These are phyloP conservation scores for Bromus sterilis DNA, from an alignment of 176 grass and related monocot genomes.

Conservation along the genomic window DNA sequence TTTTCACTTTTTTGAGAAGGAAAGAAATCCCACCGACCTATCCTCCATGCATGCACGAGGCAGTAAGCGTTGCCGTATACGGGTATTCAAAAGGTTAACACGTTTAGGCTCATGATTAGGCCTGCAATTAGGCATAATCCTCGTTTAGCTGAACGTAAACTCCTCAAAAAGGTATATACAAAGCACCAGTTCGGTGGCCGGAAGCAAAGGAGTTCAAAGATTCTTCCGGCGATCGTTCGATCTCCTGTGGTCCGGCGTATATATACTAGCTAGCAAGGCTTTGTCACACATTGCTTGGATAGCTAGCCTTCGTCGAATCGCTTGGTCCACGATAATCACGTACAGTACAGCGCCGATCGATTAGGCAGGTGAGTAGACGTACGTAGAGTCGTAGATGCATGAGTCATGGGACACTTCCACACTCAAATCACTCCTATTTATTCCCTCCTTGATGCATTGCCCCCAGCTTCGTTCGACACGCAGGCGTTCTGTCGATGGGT, in stretches of 20 bases:
- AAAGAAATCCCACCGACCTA: too few species aligned
- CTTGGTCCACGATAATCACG: constrained; percentile 13
- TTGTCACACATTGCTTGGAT: constrained; percentile 7
- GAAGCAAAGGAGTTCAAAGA: constrained; percentile 70
- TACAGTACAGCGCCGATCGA: neutral
- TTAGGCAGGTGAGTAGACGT: constrained; percentile 16
- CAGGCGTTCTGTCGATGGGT: constrained; percentile 27
- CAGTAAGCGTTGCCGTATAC: constrained; percentile 20
- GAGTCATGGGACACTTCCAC: constrained; percentile 33
- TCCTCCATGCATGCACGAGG: neutral
- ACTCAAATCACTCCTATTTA: constrained; percentile 47
- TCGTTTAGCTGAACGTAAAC: neutral
- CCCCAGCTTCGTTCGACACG: neutral
- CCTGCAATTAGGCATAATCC: constrained; percentile 1
- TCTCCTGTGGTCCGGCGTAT: neutral
- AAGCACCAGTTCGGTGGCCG: constrained; percentile 40
- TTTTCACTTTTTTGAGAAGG: too few species aligned
- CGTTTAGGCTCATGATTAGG: neutral
- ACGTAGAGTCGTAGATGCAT: neutral
- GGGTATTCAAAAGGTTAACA: neutral
- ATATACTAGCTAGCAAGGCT: neutral
- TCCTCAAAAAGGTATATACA: constrained; percentile 6
- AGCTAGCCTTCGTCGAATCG: constrained; percentile 6
- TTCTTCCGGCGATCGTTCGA: constrained; percentile 34
- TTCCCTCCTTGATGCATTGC: constrained; percentile 17